Conservation (phyloP, 345 rosid genomes). For the Physaria fendleri region DNA sequence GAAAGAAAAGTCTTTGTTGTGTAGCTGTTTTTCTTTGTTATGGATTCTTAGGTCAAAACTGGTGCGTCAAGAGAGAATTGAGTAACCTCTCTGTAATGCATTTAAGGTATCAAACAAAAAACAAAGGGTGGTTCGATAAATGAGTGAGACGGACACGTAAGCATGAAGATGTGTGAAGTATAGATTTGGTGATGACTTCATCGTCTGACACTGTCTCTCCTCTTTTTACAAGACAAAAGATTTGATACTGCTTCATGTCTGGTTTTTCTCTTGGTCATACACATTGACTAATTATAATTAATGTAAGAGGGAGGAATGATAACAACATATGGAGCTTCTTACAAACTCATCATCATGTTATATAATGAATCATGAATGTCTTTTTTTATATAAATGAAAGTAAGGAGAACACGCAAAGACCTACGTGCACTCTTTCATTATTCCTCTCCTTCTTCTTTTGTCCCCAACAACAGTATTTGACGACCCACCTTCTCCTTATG, state of each 20-base stretch:
- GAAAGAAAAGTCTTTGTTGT: slow-evolving; percentile 28
- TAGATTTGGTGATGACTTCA: slow-evolving; percentile 64
- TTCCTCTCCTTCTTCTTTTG: slow-evolving; percentile 33
- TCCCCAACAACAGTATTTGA: slow-evolving; percentile 33
- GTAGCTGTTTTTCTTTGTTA: slow-evolving; percentile 27
- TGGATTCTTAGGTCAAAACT: slow-evolving; percentile 14
- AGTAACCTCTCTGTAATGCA: slow-evolving; percentile 13
- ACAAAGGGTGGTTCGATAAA: slow-evolving; percentile 3
- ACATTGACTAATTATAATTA: neutral
- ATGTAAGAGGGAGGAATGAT: slow-evolving; percentile 34
- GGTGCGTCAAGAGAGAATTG: slow-evolving; percentile 20
- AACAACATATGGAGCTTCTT: slow-evolving; percentile 32
- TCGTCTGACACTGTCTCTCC: slow-evolving; percentile 47
- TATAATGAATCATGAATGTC: slow-evolving; percentile 4
- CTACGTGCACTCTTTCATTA: slow-evolving; percentile 44
- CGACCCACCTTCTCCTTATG: slow-evolving; percentile 22
- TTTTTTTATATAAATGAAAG: slow-evolving; percentile 19
- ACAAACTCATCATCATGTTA: slow-evolving; percentile 15
- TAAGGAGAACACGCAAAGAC: slow-evolving; percentile 58
- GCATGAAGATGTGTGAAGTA: slow-evolving; percentile 52
- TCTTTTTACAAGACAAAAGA: slow-evolving; percentile 36
- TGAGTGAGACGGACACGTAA: slow-evolving; percentile 59
- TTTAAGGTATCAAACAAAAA: slow-evolving; percentile 11
- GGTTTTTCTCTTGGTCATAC: neutral
- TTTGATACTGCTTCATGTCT: slow-evolving; percentile 15